A percentile compares a stretch with the other conserved stretches of the same genome.
Conservation (phyloP, 139 green algal species). For the Chlorella sp. region DNA sequence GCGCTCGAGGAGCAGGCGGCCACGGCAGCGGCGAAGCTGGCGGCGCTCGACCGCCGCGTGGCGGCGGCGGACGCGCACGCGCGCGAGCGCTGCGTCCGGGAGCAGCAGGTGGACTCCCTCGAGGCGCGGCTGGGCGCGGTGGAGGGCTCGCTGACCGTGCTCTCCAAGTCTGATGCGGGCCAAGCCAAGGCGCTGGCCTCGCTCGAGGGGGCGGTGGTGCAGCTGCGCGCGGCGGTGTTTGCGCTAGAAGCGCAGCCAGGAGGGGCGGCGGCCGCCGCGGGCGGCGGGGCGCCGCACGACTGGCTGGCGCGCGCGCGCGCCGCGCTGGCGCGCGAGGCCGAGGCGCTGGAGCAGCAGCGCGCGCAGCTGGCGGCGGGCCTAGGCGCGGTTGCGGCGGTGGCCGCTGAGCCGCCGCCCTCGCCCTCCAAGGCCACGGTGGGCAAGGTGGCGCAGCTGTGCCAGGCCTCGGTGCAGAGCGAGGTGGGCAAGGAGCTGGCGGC, state of each 20-base stretch:
- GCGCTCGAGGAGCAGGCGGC: neutral
- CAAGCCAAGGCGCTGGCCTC: neutral
- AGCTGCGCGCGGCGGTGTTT: conserved; percentile 22
- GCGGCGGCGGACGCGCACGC: conserved; percentile 8
- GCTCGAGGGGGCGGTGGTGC: conserved; percentile 13
- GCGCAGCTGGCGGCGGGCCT: conserved; percentile 10
- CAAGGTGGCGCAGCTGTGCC: neutral
- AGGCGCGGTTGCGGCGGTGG: neutral
- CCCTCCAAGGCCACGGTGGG: conserved; percentile 7
- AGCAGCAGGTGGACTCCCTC: conserved; percentile 8
- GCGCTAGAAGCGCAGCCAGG: conserved; percentile 15
- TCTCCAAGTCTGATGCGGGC: conserved; percentile 6
- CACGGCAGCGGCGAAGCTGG: neutral
- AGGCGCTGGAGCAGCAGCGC: conserved; percentile 14
- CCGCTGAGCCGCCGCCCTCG: neutral
- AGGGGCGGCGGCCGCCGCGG: neutral
- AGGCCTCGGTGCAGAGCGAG: conserved; percentile 7
- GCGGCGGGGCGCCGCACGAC: neutral
- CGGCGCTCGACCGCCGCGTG: conserved; percentile 10
- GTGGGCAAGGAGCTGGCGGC: conserved; percentile 30
- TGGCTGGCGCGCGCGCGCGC: conserved; percentile 19
- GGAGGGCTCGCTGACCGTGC: conserved; percentile 12
- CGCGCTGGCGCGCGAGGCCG: conserved; percentile 10
- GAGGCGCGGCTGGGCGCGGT: conserved; percentile 7
- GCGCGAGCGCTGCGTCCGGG: neutral